These are phyloP conservation scores for Talaromyces sp. DNA, from an alignment of 2,329 filamentous ascomycete genomes.

Conservation along the genomic window DNA sequence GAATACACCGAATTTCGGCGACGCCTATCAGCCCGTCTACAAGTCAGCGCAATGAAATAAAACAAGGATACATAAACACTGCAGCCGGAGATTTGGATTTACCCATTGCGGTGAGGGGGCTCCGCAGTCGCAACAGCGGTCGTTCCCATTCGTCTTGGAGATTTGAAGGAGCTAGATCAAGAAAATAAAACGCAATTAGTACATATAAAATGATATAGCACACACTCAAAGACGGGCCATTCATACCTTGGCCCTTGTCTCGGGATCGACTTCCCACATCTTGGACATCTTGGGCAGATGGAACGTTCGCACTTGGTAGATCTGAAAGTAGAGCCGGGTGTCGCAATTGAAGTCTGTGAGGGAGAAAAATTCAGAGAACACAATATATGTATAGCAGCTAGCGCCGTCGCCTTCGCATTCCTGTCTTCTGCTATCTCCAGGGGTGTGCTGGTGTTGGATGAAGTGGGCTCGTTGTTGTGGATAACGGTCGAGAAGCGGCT, in stretches of 20 bases:
- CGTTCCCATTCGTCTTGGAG: conserved; percentile 85
- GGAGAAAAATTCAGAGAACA: background rate
- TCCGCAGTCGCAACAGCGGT: conserved; percentile 87
- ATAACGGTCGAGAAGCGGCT: background rate
- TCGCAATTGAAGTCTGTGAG: background rate
- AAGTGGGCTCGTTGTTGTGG: background rate
- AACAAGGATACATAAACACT: background rate
- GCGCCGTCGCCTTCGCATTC: background rate
- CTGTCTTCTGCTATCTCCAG: background rate
- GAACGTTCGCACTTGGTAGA: background rate
- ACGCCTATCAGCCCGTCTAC: conserved; percentile 44
- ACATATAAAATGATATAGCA: background rate
- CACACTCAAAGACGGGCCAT: background rate
- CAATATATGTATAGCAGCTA: background rate
- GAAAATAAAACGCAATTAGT: background rate
- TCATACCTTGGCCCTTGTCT: conserved; percentile 85
- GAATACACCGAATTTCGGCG: conserved; percentile 96
- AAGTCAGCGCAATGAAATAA: background rate
- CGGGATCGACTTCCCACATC: conserved; percentile 99
- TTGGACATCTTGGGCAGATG: conserved; percentile 47
- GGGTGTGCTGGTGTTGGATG: background rate
- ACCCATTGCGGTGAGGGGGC: conserved; percentile 98
- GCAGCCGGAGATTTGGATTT: background rate
- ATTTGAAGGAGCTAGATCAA: conserved; percentile 70
- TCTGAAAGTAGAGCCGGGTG: background rate